Evolutionary conservation across 352 stramenopile genomes (phyloP), one percentile per base, ranked within the genome.

Genomic region (Phytophthora crassamura): DNA sequence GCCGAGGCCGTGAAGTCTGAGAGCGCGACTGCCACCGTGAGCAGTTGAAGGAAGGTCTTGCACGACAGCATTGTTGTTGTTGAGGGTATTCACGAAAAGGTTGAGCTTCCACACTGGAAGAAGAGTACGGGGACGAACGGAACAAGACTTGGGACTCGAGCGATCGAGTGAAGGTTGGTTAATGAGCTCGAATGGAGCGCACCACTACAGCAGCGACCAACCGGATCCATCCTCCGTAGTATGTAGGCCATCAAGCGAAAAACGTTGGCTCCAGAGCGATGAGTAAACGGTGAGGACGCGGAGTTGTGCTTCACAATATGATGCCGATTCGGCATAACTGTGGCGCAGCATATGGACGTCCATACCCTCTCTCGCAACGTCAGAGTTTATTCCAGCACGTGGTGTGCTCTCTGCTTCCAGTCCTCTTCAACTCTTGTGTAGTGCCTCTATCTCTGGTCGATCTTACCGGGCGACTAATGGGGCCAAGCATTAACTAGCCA

Each of bases 41-140:
- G 67, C 16, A 71, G 35, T 30, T 48, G 42, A 20, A 72, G 42
- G 45, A 72, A 72, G 5, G 52, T 68, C 33, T 72, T 72, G 50
- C 57, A 64, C 16, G 64, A 72, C 16, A 72, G 43, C 64, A 72
- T 72, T 50, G 8, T 72, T 60, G 47, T 62, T 63, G 52, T 39
- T 14, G n/a, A 25, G 16, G 25, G 45, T 64, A 41, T 59, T 54
- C 43, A 30, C 50, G 25, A 20, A 48, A 30, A 22, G 50, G 30
- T 59, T 36, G 51, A 9, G 45, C 57, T 64, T 60, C 45, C 43
- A 11, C 53, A 15, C n/a, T n/a, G n/a, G n/a, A n/a, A n/a, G n/a
- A n/a, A n/a, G n/a, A n/a, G n/a, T n/a, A 46, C 20, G 42, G 53
- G 11, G 30, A 41, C 28, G 51, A 58, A 35, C 16, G 33, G 47